A percentile compares a stretch with the other conserved stretches of the same genome.
phyloP scores from a whole-genome alignment of 2,329 filamentous ascomycete species.

The Monilinia vaccinii-corymbosi region DNA sequence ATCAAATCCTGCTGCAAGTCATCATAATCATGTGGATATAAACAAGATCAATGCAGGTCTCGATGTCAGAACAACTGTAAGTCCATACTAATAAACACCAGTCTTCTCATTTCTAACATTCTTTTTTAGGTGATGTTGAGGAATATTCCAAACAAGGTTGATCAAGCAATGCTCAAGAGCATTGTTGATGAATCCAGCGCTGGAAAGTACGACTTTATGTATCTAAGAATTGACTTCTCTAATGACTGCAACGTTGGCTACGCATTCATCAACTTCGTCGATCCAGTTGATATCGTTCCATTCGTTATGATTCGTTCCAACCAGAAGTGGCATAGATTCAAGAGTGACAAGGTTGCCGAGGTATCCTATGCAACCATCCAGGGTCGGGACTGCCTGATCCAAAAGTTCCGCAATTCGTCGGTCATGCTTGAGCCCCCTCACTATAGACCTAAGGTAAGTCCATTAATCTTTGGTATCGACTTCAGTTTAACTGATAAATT shows the following conservation, averaged over 20 bases:
- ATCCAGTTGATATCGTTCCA: constrained; percentile 34
- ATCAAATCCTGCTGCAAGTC: constrained; percentile 37
- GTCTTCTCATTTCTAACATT: constrained; percentile 8
- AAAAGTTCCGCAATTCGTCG: constrained; percentile 94
- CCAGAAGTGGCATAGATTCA: constrained; percentile 69
- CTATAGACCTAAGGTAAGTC: constrained; percentile 70
- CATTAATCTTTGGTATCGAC: constrained; percentile 28
- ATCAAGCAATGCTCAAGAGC: constrained; percentile 65
- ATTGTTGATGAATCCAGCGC: constrained; percentile 71
- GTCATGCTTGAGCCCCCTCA: constrained; percentile 82
- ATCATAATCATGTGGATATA: constrained; percentile 55
- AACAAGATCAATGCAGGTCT: constrained; percentile 53
- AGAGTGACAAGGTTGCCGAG: constrained; percentile 76
- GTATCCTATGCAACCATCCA: constrained; percentile 97
- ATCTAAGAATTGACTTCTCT: constrained; percentile 80
- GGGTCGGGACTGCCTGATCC: constrained; percentile 79
- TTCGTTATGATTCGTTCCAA: constrained; percentile 41
- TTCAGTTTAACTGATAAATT: constrained; percentile 27
- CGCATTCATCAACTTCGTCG: constrained; percentile 90
- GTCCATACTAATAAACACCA: constrained; percentile 23
- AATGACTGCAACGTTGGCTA: constrained; percentile 91
- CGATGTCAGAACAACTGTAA: constrained; percentile 67
- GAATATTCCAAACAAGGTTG: constrained; percentile 88
- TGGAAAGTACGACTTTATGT: constrained; percentile 90
- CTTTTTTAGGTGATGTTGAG: constrained; percentile 72